Evolutionary conservation across 2,329 filamentous ascomycete genomes (phyloP).

Genomic region (Erysiphe pulchra): DNA sequence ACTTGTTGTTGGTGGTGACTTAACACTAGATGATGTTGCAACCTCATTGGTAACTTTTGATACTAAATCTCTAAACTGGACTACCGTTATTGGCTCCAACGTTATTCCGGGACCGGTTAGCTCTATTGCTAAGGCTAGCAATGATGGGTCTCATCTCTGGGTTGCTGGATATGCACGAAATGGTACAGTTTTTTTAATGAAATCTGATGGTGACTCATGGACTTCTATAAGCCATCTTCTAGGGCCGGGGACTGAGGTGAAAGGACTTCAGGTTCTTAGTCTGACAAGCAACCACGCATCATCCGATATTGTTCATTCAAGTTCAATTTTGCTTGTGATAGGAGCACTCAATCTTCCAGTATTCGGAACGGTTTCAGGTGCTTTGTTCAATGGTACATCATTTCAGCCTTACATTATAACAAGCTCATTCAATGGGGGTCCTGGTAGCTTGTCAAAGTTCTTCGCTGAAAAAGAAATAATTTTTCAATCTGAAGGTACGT

Average conservation of each 20-base stretch:
- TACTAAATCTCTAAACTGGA: constrained; percentile 38
- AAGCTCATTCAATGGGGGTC: constrained; percentile 32
- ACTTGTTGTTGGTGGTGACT: constrained; percentile 52
- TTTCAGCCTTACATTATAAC: constrained; percentile 64
- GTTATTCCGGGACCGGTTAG: constrained; percentile 58
- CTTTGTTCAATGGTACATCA: constrained; percentile 60
- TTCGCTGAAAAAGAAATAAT: constrained; percentile 65
- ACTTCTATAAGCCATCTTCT: constrained; percentile 36
- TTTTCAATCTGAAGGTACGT: constrained; percentile 39
- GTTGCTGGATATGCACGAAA: constrained; percentile 45
- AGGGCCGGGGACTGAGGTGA: constrained; percentile 38
- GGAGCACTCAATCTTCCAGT: constrained; percentile 50
- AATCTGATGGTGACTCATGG: constrained; percentile 54
- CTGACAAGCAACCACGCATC: constrained; percentile 40
- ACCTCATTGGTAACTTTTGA: constrained; percentile 52
- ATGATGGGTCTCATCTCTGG: constrained; percentile 54
- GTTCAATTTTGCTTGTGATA: constrained; percentile 58
- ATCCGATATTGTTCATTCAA: constrained; percentile 34
- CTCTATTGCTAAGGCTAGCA: constrained; percentile 47
- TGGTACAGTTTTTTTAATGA: constrained; percentile 52
- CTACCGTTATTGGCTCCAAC: constrained; percentile 30
- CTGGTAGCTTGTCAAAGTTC: constrained; percentile 53
- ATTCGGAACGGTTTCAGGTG: constrained; percentile 65
- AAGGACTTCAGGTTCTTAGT: constrained; percentile 58
- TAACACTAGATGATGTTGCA: constrained; percentile 38